phyloP scores from a whole-genome alignment of 139 green algal species.

The Micractinium conductrix region DNA sequence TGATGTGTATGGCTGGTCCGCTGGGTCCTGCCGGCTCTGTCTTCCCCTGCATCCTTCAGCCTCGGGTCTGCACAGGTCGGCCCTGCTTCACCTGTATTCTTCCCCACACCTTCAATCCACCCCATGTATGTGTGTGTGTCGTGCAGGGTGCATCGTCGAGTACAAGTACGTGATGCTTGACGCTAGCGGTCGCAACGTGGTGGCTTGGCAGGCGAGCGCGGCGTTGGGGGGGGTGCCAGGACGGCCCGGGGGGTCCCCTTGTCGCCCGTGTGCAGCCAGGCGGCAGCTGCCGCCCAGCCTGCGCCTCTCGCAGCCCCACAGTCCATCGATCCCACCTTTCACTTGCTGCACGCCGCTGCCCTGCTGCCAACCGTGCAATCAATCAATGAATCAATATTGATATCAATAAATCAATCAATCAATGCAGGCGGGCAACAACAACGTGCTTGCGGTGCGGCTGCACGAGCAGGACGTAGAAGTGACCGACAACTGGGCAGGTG shows the following conservation, averaged over 20 bases:
- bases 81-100: not conserved
- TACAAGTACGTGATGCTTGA: conserved; percentile 18
- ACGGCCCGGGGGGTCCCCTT: too few species aligned
- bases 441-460: conserved; percentile 13
- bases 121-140: not conserved
- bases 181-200: not conserved
- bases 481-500: not conserved
- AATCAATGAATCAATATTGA: not conserved
- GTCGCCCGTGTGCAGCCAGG: too few species aligned
- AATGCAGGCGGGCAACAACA: conserved; percentile 5
- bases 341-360: too few species aligned
- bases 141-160: not conserved
- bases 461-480: not conserved
- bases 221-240: too few species aligned
- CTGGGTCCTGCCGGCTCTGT: too few species aligned
- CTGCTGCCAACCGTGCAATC: not conserved
- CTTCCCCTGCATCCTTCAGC: not conserved
- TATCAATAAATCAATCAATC: too few species aligned
- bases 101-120: not conserved
- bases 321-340: too few species aligned
- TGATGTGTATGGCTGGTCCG: too few species aligned
- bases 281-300: too few species aligned
- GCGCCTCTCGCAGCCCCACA: too few species aligned
- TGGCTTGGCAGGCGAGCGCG: not conserved
- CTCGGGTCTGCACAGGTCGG: not conserved